These are phyloP conservation scores for Komagataella ulmi DNA, from an alignment of 805 yeast species.

Conservation along the genomic window DNA sequence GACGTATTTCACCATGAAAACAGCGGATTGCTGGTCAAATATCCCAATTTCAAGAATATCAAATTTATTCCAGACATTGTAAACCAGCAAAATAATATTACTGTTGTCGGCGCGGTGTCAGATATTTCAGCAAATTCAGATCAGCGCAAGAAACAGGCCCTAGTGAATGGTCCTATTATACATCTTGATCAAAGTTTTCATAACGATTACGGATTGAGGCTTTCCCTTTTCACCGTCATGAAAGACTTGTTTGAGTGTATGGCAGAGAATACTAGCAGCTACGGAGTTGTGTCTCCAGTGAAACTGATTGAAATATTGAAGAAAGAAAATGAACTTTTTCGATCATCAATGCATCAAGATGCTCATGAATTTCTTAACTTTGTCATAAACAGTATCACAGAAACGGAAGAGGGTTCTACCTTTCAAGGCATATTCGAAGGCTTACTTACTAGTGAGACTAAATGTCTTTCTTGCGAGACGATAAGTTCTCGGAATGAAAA, in stretches of 20 bases:
- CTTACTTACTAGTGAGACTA: conserved; percentile 70
- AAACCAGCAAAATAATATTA: conserved; percentile 28
- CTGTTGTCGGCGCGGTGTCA: conserved; percentile 30
- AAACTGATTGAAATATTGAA: conserved; percentile 65
- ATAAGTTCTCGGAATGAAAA: conserved; percentile 72
- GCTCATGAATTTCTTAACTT: conserved; percentile 95
- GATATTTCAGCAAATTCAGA: conserved; percentile 41
- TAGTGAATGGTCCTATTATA: conserved; percentile 69
- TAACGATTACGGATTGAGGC: conserved; percentile 32
- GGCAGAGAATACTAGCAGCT: conserved; percentile 51
- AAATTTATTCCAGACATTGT: conserved; percentile 19
- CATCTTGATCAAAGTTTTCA: conserved; percentile 62
- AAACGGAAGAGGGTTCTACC: conserved; percentile 11
- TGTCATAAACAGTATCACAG: conserved; percentile 53
- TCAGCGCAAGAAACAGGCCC: conserved; percentile 64
- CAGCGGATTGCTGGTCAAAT: conserved; percentile 8
- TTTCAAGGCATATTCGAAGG: conserved; percentile 77
- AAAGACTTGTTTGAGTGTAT: conserved; percentile 82
- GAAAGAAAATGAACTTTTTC: conserved; percentile 70
- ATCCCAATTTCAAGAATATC: conserved; percentile 20
- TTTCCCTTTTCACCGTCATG: conserved; percentile 47
- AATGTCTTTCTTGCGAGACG: conserved; percentile 81
- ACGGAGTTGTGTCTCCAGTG: conserved; percentile 79
- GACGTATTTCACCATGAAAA: not conserved
- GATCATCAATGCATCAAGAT: conserved; percentile 94